Conservation (phyloP, 1,139 yeast genomes). For the Arxiozyma bovina region DNA sequence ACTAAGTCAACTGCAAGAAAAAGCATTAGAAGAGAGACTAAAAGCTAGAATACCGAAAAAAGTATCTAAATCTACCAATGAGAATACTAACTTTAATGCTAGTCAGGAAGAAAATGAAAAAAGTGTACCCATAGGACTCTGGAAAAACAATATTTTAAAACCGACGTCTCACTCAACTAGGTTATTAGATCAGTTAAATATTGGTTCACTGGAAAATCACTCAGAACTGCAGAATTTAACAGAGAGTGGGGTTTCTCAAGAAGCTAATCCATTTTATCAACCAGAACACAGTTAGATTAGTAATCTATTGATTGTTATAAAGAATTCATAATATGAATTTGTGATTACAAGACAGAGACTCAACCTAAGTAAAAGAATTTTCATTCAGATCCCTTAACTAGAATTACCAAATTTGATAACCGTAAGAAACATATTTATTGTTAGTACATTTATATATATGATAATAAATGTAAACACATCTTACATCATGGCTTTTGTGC, state of each 20-base stretch:
- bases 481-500: no score
- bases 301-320: background rate
- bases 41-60: slow-evolving; percentile 1
- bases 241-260: background rate
- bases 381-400: no score
- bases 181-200: background rate
- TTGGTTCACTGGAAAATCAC: background rate
- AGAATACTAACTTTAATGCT: background rate
- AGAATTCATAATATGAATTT: background rate
- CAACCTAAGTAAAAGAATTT: background rate
- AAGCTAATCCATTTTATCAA: slow-evolving; percentile 1
- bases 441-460: no score
- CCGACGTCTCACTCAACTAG: background rate
- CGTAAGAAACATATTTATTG: background rate
- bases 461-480: background rate
- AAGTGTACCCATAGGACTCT: background rate
- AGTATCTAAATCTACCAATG: background rate
- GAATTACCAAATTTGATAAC: background rate
- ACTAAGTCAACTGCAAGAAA: background rate
- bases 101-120: background rate
- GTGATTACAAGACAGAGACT: background rate
- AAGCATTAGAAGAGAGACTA: background rate
- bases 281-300: background rate
- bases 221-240: background rate
- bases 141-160: background rate